A percentile compares a stretch with the other conserved stretches of the same genome.
These are phyloP conservation scores for Camelina hispida DNA, from an alignment of 345 rosid species.

Conservation along the genomic window DNA sequence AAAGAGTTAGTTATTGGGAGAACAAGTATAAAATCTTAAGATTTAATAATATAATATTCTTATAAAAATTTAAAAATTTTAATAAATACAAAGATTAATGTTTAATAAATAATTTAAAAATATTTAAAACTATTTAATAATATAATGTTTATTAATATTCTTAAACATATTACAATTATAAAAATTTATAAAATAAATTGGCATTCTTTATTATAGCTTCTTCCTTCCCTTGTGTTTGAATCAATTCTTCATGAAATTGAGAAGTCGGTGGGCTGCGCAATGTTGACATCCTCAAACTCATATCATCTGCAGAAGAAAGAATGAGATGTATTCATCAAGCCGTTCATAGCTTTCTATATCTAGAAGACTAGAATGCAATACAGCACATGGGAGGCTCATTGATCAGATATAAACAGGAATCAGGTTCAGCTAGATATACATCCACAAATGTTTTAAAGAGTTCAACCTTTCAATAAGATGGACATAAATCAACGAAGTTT, in stretches of 20 bases:
- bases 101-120: too few relatives aligned
- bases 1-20: too few relatives aligned
- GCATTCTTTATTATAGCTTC: too few relatives aligned
- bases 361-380: constrained; percentile 7
- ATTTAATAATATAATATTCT: too few relatives aligned
- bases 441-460: constrained; percentile 4
- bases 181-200: too few relatives aligned
- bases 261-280: constrained; percentile 61
- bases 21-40: too few relatives aligned
- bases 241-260: constrained; percentile 59
- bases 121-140: too few relatives aligned
- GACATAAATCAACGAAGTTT: constrained; percentile 6
- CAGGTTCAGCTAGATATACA: constrained; percentile 24
- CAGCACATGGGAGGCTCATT: neutral
- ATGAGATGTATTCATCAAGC: constrained; percentile 11
- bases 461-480: constrained; percentile 4
- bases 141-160: too few relatives aligned
- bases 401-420: neutral
- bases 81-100: too few relatives aligned
- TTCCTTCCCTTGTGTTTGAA: neutral
- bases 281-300: constrained; percentile 76
- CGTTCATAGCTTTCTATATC: constrained; percentile 8
- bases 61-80: too few relatives aligned
- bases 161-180: too few relatives aligned
- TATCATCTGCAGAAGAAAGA: constrained; percentile 56